Evolutionary conservation across 1,284 basidiomycete genomes (phyloP).

Genomic region (Malassezia psittaci): DNA sequence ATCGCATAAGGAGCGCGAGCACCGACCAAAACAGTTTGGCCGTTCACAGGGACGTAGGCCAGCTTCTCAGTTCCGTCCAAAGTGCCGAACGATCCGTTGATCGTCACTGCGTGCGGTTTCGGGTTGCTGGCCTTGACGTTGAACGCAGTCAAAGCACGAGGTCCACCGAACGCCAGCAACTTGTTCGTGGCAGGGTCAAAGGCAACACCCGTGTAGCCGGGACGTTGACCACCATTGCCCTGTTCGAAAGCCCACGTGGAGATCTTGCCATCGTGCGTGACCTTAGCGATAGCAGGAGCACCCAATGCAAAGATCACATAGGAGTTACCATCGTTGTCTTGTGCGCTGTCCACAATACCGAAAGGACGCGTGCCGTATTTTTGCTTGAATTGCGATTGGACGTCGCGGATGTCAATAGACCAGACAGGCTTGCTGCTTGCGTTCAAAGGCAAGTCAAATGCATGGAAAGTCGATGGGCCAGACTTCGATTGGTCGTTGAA

Average conservation of each 20-base stretch:
- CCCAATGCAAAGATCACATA: constrained; percentile 43
- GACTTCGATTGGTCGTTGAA: constrained; percentile 26
- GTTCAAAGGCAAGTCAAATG: constrained; percentile 31
- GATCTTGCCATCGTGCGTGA: constrained; percentile 27
- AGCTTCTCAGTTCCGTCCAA: constrained; percentile 37
- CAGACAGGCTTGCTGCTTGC: constrained; percentile 26
- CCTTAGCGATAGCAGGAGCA: constrained; percentile 39
- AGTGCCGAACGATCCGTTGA: constrained; percentile 31
- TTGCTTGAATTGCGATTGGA: constrained; percentile 28
- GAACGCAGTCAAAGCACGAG: constrained; percentile 35
- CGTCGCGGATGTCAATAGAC: constrained; percentile 27
- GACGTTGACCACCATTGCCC: constrained; percentile 33
- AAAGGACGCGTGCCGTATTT: constrained; percentile 31
- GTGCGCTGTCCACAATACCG: constrained; percentile 37
- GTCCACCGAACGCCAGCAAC: constrained; percentile 39
- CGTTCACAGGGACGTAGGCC: constrained; percentile 19
- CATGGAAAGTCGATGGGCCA: constrained; percentile 38
- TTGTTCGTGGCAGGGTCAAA: constrained; percentile 29
- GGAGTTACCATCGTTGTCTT: constrained; percentile 38
- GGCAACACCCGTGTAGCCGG: constrained; percentile 39
- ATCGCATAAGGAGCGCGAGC: constrained; percentile 37
- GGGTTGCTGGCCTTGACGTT: constrained; percentile 18
- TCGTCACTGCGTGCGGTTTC: constrained; percentile 22
- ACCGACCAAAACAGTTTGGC: constrained; percentile 26
- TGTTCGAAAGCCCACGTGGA: constrained; percentile 26